Evolutionary conservation across 2,329 filamentous ascomycete species (phyloP), one percentile per base, ranked within the genome.

Genomic region (Epichloe coenophiala): DNA sequence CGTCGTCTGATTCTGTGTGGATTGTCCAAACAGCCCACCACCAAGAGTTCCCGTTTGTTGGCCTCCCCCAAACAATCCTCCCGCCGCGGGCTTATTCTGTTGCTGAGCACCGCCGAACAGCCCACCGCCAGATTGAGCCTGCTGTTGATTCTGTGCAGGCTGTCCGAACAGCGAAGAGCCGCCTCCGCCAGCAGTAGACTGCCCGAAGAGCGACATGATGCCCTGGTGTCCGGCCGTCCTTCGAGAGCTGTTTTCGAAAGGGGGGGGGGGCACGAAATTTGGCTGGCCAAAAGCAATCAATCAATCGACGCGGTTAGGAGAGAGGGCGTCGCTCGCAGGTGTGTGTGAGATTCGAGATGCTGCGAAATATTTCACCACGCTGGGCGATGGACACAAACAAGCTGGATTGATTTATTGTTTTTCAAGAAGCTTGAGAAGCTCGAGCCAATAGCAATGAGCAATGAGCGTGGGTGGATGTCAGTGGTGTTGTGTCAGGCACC

Each of bases 151-250:
- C 39, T 49, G 45, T 3, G 15, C 19, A 13, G 49, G 38, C 45
- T 65, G 63, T 45, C 63, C 63, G 51, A 70, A 70, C 2, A 31
- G 33, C 40, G 51, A 50, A 19, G 33, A n/a, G n/a, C 44, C 44
- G 19, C 37, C 53, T 38, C 60, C 58, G 49, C 55, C 59, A 37
- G 54, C 27, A 31, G 60, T 45, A 23, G 58, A 47, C 56, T 63
- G 60, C 51, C 64, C 65, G 50, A 69, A 68, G 53, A 67, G 58
- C 52, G 64, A 63, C 65, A 67, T 67, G 55, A 50, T 53, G 50
- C 17, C 27, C 31, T n/a, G 33, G 15, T 37, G 41, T 33, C 23
- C 5, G 23, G 13, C 41, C 36, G 36, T 38, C 36, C 36, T 5
- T 38, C 12, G 36, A 15, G 8, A 27, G 15, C 23, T n/a, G 17